Base-by-base conservation (phyloP, 768 basidiomycete species). In the Cystobasidium ongulense region DNA sequence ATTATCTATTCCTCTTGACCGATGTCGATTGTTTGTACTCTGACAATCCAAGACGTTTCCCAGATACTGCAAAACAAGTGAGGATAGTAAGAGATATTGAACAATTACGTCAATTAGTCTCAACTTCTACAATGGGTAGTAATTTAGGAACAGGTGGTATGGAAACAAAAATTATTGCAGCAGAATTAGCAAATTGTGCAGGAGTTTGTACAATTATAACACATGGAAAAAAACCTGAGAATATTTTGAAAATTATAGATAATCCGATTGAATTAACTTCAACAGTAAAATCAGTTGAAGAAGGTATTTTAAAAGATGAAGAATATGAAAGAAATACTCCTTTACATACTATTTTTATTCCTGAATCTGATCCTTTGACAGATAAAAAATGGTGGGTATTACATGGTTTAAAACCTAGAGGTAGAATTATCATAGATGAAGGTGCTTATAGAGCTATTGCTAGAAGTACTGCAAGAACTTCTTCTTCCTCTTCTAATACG, bases 121-220 rank as follows among this genome's bases (percentile, higher is more conserved):
- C 91, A 81, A 96, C 92, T 0, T 87, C 87, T 1, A 96, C 96
- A 0, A 84, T 95, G 0, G 96, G 96, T 0, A 94, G 92, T 0
- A 91, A 86, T 76, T 85, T 99, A 13, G 96, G 96, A 0, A 98
- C 96, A 0, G 96, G 96, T 0, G 96, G 96, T 1, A 98, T 98
- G 96, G 93, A 96, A 81, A 99, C 96, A 1, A 99, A 98, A 80
- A 86, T 98, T 77, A 96, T 98, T 76, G 96, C 96, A 0, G 95
- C 96, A 0, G 96, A 99, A 79, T 92, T 99, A 35, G 93, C 95
- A 3, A 95, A 91, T 0, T 93, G 88, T 0, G 95, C 94, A 0
- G 96, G 96, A 7, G 92, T 95, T 36, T 88, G 90, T 3, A 96
- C 95, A 0, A 85, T 97, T 53, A 90, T 99, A 78, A 88, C 89